These are phyloP conservation scores for Arabidopsis suecica DNA, from an alignment of 345 rosid genomes.

Conservation along the genomic window DNA sequence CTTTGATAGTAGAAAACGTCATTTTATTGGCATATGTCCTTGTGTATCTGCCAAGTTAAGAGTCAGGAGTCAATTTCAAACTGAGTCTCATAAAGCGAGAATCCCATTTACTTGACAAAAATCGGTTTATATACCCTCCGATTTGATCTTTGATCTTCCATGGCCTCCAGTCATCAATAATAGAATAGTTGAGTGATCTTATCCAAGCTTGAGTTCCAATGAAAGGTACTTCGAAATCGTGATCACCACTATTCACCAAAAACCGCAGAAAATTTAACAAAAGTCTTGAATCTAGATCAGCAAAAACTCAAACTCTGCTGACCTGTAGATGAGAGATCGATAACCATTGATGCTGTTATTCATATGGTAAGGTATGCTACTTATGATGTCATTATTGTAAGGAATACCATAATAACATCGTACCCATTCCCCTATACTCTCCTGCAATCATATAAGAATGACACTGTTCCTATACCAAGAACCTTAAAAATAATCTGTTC, in stretches of 20 bases:
- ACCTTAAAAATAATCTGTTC: background rate
- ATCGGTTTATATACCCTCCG: slow-evolving; percentile 48
- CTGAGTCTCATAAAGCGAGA: background rate
- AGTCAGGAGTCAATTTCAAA: background rate
- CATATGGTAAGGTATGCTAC: slow-evolving; percentile 38
- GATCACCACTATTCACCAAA: slow-evolving; percentile 60
- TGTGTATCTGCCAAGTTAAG: slow-evolving; percentile 51
- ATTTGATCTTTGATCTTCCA: slow-evolving; percentile 60
- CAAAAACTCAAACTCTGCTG: no score
- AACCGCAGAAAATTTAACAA: background rate
- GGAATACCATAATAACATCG: background rate
- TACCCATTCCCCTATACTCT: slow-evolving; percentile 30
- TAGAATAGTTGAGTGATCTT: slow-evolving; percentile 56
- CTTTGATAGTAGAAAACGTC: slow-evolving; percentile 79
- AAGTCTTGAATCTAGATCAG: background rate
- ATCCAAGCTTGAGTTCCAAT: slow-evolving; percentile 73
- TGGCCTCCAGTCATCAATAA: slow-evolving; percentile 63
- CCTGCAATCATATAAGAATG: slow-evolving; percentile 9
- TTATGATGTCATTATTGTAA: slow-evolving; percentile 21
- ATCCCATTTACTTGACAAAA: background rate
- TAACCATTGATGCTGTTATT: slow-evolving; percentile 38
- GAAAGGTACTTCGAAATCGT: slow-evolving; percentile 54
- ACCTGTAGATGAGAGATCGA: slow-evolving; percentile 41
- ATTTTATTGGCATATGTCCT: slow-evolving; percentile 64
- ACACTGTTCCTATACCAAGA: background rate